Conservation (phyloP, 2,329 filamentous ascomycete genomes). For the Aspergillus sclerotialis region DNA sequence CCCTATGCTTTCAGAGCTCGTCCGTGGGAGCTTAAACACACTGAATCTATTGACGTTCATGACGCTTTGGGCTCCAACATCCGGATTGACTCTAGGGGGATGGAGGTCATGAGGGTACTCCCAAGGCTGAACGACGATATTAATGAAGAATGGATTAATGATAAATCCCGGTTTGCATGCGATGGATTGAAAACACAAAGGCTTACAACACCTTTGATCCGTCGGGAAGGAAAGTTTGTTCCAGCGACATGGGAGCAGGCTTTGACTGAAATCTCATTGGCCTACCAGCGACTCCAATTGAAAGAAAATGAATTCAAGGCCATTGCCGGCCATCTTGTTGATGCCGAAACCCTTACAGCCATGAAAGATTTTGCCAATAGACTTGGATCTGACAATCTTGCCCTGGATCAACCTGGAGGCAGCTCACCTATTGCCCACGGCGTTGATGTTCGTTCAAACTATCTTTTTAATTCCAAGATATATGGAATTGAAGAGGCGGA, state of each 20-base stretch:
- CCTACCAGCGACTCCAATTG: slow-evolving; percentile 70
- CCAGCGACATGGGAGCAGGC: slow-evolving; percentile 95
- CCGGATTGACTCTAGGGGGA: slow-evolving; percentile 81
- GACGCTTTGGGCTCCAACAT: slow-evolving; percentile 93
- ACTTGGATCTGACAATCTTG: slow-evolving; percentile 91
- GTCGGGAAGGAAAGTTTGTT: slow-evolving; percentile 82
- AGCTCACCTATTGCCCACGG: slow-evolving; percentile 82
- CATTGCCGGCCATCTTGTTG: slow-evolving; percentile 81
- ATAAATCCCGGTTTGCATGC: slow-evolving; percentile 94
- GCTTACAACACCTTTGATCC: slow-evolving; percentile 84
- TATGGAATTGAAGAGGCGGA: slow-evolving; percentile 91
- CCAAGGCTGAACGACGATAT: slow-evolving; percentile 94
- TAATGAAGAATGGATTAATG: slow-evolving; percentile 99
- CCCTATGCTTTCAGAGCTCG: slow-evolving; percentile 95
- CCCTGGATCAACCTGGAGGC: slow-evolving; percentile 81
- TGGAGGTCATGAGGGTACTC: slow-evolving; percentile 92
- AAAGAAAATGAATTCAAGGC: slow-evolving; percentile 94
- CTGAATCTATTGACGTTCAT: slow-evolving; percentile 90
- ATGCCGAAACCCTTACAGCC: slow-evolving; percentile 88
- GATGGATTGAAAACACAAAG: slow-evolving; percentile 95
- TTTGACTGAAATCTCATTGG: slow-evolving; percentile 74
- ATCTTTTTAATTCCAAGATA: slow-evolving; percentile 93
- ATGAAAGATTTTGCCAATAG: slow-evolving; percentile 97
- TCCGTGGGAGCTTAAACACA: slow-evolving; percentile 95
- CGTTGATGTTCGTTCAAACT: slow-evolving; percentile 88